A percentile compares a stretch with the other conserved stretches of the same genome.
Evolutionary conservation across 257 asterid genomes (phyloP).

Genomic region (Fraxinus pennsylvanica): DNA sequence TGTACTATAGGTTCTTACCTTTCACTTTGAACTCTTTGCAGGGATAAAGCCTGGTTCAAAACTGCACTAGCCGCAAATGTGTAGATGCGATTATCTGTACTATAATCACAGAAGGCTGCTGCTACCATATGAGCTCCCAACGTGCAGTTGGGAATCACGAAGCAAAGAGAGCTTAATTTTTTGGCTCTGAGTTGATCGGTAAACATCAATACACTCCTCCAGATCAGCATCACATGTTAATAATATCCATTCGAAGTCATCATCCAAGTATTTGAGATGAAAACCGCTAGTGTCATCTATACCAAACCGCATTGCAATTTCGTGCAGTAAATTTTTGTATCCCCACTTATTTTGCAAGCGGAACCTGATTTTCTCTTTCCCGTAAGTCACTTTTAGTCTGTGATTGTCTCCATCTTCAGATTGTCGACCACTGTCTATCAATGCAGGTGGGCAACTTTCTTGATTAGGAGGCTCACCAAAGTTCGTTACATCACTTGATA

Average conservation of each 20-base stretch:
- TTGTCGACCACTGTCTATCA: constrained; percentile 15
- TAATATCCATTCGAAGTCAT: constrained; percentile 86
- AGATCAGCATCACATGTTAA: constrained; percentile 88
- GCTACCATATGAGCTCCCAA: constrained; percentile 49
- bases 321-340: constrained; percentile 56
- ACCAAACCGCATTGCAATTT: constrained; percentile 62
- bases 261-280: constrained; percentile 82
- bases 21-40: background rate
- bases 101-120: constrained; percentile 35
- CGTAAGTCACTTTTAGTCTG: constrained; percentile 65
- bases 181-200: constrained; percentile 43
- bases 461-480: constrained; percentile 35
- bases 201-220: constrained; percentile 74
- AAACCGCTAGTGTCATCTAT: constrained; percentile 44
- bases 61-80: background rate
- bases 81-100: background rate
- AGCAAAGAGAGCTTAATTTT: constrained; percentile 62
- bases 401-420: constrained; percentile 41
- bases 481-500: constrained; percentile 39
- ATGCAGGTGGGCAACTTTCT: constrained; percentile 23
- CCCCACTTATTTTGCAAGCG: constrained; percentile 63
- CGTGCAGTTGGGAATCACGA: constrained; percentile 38
- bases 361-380: constrained; percentile 76
- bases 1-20: background rate
- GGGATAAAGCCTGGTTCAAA: background rate